Conservation (phyloP, 2,329 filamentous ascomycete genomes). For the Rhinocladiella mackenziei region DNA sequence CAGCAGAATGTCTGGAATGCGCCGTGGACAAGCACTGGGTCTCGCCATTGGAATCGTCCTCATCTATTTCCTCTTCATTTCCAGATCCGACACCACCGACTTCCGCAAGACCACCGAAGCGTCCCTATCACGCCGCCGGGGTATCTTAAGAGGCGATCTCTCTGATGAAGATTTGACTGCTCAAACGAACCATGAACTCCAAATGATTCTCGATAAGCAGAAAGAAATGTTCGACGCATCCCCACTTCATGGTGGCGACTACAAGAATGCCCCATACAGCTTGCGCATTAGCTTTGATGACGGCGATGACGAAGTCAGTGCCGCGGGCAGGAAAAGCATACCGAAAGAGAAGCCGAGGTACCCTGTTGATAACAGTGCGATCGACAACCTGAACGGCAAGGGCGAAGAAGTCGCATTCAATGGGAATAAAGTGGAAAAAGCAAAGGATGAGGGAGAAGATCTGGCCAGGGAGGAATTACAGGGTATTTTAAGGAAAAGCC, state of each 20-base stretch:
- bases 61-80: conserved; percentile 28
- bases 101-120: conserved; percentile 28
- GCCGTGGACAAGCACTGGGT: conserved; percentile 21
- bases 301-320: conserved; percentile 5
- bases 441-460: conserved; percentile 49
- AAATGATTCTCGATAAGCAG: conserved; percentile 24
- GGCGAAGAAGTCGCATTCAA: conserved; percentile 8
- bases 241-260: conserved; percentile 5
- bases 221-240: conserved; percentile 12
- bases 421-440: conserved; percentile 19
- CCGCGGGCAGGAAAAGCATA: conserved; percentile 38
- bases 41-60: conserved; percentile 19
- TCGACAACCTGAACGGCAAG: conserved; percentile 3
- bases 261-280: conserved; percentile 4
- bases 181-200: conserved; percentile 26
- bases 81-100: conserved; percentile 19
- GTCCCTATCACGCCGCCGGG: conserved; percentile 23
- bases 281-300: conserved; percentile 5
- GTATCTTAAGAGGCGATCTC: conserved; percentile 23
- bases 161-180: conserved; percentile 27
- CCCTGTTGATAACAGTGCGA: conserved; percentile 10
- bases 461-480: conserved; percentile 69
- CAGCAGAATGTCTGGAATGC: conserved; percentile 14
- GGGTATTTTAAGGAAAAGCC: conserved; percentile 77
- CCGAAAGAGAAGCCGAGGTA: conserved; percentile 29